Evolutionary conservation across 2,329 filamentous ascomycete genomes (phyloP).

Genomic region (Botryotinia narcissicola): DNA sequence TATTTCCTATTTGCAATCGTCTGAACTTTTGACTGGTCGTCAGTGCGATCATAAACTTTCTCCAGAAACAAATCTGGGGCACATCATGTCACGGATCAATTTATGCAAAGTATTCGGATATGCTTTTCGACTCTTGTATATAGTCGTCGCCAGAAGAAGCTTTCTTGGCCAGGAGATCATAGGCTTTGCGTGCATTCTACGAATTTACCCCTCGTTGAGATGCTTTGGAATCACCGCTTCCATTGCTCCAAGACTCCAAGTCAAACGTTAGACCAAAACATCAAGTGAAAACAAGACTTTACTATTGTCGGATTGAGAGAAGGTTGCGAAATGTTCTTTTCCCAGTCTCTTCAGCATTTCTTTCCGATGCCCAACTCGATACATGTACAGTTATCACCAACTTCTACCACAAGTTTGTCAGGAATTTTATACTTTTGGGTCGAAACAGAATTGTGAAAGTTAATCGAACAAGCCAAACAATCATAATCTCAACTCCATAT

Average conservation of each 20-base stretch:
- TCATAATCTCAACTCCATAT: background rate
- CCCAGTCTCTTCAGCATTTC: no score
- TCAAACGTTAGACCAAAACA: background rate
- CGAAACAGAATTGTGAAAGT: background rate
- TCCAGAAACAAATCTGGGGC: background rate
- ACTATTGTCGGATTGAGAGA: background rate
- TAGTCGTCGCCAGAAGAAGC: background rate
- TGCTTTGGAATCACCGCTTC: background rate
- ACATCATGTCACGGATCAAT: background rate
- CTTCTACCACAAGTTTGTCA: background rate
- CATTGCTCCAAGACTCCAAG: background rate
- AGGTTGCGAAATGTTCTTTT: background rate
- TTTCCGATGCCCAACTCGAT: background rate
- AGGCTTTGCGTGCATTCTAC: background rate
- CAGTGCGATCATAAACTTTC: slow-evolving; percentile 4
- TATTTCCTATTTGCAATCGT: background rate
- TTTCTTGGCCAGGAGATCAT: slow-evolving; percentile 9
- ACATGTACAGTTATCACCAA: background rate
- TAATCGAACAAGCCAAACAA: background rate
- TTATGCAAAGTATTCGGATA: background rate
- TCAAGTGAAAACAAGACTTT: background rate
- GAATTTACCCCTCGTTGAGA: background rate
- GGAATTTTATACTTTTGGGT: background rate
- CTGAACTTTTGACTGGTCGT: background rate
- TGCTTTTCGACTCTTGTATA: background rate